These are phyloP conservation scores for Vachellia pachyceras DNA, from an alignment of 306 rosid species.

Conservation along the genomic window DNA sequence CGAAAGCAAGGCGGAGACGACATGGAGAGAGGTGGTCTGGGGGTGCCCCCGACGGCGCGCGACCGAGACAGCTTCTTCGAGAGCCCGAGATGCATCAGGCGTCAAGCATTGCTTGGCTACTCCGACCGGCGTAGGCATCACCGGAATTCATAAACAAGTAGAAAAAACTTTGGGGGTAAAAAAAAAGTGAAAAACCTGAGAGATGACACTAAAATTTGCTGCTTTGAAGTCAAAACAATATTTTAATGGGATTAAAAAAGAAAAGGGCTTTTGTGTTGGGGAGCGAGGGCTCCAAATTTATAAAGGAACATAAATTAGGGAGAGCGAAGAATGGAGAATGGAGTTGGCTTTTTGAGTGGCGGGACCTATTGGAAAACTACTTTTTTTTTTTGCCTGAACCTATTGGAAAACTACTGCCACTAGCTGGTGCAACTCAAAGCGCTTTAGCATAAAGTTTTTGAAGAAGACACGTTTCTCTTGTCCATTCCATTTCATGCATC, in stretches of 20 bases:
- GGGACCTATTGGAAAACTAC: conserved; percentile 32
- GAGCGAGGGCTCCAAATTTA: conserved; percentile 22
- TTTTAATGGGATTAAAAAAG: not conserved
- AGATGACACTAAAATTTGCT: not conserved
- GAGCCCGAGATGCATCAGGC: conserved; percentile 70
- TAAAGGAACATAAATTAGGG: conserved; percentile 27
- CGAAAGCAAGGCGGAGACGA: conserved; percentile 78
- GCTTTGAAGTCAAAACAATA: not conserved
- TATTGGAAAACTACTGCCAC: not conserved
- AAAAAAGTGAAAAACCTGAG: not conserved
- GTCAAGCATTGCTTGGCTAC: conserved; percentile 89
- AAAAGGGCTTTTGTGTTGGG: conserved; percentile 2
- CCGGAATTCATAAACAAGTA: conserved; percentile 32
- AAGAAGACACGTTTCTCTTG: not conserved
- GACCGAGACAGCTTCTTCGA: conserved; percentile 89
- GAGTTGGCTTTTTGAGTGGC: conserved; percentile 20
- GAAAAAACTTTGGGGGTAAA: not conserved
- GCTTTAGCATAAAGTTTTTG: not conserved
- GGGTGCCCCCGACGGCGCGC: conserved; percentile 91
- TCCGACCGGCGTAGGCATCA: conserved; percentile 92
- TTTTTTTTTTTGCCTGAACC: no score
- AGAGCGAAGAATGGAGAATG: not conserved
- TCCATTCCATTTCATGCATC: not conserved
- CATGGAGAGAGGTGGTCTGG: conserved; percentile 93
- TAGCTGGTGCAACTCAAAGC: not conserved